A percentile compares a stretch with the other conserved stretches of the same genome.
Conservation (phyloP, 2,329 filamentous ascomycete species). For the Aspergillus awamori region DNA sequence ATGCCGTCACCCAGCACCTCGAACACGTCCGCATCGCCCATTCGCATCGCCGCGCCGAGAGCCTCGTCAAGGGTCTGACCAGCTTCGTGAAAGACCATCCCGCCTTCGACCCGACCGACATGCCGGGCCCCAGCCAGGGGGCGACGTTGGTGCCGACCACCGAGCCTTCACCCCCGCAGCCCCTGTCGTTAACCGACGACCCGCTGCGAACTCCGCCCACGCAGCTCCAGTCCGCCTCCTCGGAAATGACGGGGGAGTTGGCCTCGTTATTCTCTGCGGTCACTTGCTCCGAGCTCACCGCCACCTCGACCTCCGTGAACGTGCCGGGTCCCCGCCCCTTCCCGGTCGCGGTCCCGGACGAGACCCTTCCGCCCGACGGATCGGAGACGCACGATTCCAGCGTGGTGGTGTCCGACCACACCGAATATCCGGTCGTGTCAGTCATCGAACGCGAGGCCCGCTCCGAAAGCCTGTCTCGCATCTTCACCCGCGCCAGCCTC, state of each 20-base stretch:
- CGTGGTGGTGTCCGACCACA: background rate
- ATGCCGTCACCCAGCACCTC: slow-evolving; percentile 61
- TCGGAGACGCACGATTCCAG: background rate
- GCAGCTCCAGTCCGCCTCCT: slow-evolving; percentile 5
- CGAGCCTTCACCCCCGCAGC: background rate
- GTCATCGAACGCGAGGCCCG: slow-evolving; percentile 11
- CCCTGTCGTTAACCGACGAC: background rate
- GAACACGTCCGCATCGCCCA: slow-evolving; percentile 59
- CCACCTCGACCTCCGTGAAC: slow-evolving; percentile 6
- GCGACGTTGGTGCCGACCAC: slow-evolving; percentile 5
- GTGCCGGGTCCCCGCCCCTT: background rate
- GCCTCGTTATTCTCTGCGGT: slow-evolving; percentile 18
- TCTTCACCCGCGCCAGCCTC: slow-evolving; percentile 50
- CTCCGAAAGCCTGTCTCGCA: slow-evolving; percentile 24
- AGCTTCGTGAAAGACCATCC: slow-evolving; percentile 52
- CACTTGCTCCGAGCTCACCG: slow-evolving; percentile 15
- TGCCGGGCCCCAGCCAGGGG: slow-evolving; percentile 12
- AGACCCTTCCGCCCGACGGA: slow-evolving; percentile 3
- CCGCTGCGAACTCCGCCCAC: background rate
- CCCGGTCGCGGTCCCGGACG: background rate
- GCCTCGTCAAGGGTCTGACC: slow-evolving; percentile 59
- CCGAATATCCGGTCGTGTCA: background rate
- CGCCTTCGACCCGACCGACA: slow-evolving; percentile 27
- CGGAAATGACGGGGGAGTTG: slow-evolving; percentile 13
- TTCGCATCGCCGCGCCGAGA: slow-evolving; percentile 58